phyloP scores from a whole-genome alignment of 805 yeast genomes.

The Osmozyma mogii region DNA sequence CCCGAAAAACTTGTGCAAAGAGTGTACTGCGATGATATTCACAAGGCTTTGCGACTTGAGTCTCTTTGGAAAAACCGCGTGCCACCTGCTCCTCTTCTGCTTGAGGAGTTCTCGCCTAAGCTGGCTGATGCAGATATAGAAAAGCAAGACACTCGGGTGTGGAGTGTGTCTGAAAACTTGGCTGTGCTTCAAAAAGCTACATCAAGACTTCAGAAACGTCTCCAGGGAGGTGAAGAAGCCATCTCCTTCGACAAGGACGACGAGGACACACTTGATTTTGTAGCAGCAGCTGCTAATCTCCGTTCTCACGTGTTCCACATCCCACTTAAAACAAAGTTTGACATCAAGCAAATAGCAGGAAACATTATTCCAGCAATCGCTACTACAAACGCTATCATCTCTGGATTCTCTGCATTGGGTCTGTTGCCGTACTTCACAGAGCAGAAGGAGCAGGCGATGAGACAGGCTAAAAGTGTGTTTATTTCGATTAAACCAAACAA shows the following conservation, averaged over 20 bases:
- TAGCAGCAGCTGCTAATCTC: constrained; percentile 75
- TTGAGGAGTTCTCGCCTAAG: constrained; percentile 9
- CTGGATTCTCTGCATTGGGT: constrained; percentile 77
- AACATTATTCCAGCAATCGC: constrained; percentile 98
- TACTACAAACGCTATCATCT: constrained; percentile 91
- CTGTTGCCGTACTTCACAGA: constrained; percentile 47
- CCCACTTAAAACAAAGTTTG: constrained; percentile 69
- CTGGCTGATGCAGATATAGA: constrained; percentile 16
- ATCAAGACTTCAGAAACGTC: constrained; percentile 43
- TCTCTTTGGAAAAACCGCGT: constrained; percentile 70
- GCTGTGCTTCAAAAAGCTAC: constrained; percentile 47
- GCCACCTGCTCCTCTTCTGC: constrained; percentile 56
- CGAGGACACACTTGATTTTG: constrained; percentile 82
- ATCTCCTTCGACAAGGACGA: constrained; percentile 91
- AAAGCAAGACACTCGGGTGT: constrained; percentile 34
- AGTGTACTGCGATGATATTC: constrained; percentile 68
- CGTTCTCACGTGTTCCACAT: constrained; percentile 67
- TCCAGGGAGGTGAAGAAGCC: constrained; percentile 22
- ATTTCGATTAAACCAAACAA: constrained; percentile 45
- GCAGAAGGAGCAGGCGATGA: constrained; percentile 11
- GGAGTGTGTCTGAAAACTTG: constrained; percentile 61
- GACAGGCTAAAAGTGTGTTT: constrained; percentile 25
- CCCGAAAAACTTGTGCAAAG: constrained; percentile 43
- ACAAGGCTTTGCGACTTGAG: constrained; percentile 60
- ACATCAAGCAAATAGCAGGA: constrained; percentile 91